Conservation (phyloP, 768 basidiomycete genomes). For the Coprinellus micaceus region DNA sequence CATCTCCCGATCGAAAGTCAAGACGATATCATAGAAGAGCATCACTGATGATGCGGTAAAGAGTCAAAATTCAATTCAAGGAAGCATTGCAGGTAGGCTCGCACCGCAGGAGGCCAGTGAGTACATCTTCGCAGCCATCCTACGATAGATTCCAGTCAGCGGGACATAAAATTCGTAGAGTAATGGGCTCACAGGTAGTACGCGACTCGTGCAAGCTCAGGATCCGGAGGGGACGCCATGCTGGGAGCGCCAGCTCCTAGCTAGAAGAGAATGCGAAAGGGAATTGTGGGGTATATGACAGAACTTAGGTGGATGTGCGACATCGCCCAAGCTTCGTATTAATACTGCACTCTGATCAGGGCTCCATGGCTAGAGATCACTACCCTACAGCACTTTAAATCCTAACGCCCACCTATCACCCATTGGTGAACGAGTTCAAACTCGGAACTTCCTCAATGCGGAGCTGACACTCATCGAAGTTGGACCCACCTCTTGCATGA, state of each 20-base stretch:
- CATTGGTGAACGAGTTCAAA: too few species aligned
- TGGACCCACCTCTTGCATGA: too few species aligned
- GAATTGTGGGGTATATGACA: neutral
- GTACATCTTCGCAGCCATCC: conserved; percentile 34
- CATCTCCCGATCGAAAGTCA: conserved; percentile 34
- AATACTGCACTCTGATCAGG: too few species aligned
- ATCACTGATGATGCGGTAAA: conserved; percentile 21
- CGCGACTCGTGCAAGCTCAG: neutral
- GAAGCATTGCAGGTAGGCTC: neutral
- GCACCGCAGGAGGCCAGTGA: conserved; percentile 32
- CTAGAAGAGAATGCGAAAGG: neutral
- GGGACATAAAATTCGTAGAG: neutral
- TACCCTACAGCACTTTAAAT: too few species aligned
- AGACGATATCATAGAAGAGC: conserved; percentile 32
- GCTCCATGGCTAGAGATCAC: too few species aligned
- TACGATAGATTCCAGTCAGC: conserved; percentile 5
- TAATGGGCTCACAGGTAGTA: neutral
- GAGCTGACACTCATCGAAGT: too few species aligned
- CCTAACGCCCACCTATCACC: too few species aligned
- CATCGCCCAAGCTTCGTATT: too few species aligned
- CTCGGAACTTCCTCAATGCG: too few species aligned
- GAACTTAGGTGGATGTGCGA: too few species aligned
- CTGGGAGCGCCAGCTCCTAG: neutral
- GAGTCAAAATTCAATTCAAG: neutral
- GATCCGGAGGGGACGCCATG: neutral